These are phyloP conservation scores for Metschnikowia anglica DNA, from an alignment of 805 yeast species.

Conservation along the genomic window DNA sequence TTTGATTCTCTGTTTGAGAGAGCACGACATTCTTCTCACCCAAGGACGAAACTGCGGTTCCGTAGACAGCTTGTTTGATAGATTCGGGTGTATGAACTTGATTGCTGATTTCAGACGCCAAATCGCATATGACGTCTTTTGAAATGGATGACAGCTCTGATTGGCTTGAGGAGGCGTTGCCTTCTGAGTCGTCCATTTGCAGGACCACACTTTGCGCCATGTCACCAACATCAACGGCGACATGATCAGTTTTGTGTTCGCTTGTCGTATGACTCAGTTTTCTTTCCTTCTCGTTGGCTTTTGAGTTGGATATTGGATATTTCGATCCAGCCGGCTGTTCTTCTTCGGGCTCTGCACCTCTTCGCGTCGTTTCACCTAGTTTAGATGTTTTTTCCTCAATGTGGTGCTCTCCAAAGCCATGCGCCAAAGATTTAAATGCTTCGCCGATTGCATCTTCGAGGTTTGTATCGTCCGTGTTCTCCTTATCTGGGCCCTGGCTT, in stretches of 20 bases:
- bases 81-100: neutral
- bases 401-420: constrained; percentile 15
- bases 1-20: neutral
- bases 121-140: neutral
- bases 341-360: neutral
- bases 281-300: neutral
- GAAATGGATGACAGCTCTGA: neutral
- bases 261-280: neutral
- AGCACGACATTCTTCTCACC: neutral
- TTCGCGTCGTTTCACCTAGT: neutral
- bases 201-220: constrained; percentile 29
- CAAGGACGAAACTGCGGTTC: no score
- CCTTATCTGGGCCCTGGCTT: neutral
- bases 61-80: neutral
- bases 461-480: neutral
- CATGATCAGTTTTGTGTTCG: constrained; percentile 15
- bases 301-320: no score
- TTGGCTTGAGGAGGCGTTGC: neutral
- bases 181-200: constrained; percentile 17
- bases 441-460: constrained; percentile 13
- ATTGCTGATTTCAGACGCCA: constrained; percentile 1
- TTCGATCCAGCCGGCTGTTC: neutral
- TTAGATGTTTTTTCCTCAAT: neutral
- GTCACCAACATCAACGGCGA: constrained; percentile 18
- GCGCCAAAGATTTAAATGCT: constrained; percentile 19